Base-by-base conservation (phyloP, 345 rosid genomes). In the Balakata baccata region DNA sequence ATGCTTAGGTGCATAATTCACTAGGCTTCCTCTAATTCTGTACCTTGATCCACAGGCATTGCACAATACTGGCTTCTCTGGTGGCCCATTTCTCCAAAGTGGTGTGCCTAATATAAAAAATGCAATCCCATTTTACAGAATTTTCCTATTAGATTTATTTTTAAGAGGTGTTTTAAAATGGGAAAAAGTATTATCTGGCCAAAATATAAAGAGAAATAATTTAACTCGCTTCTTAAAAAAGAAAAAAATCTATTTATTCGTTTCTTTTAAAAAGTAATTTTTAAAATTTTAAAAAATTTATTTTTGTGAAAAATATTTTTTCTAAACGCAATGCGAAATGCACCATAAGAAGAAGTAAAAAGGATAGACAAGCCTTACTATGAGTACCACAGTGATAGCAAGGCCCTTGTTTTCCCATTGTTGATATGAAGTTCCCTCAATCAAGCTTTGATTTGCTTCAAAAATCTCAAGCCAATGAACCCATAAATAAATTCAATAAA, bases 41-140 rank as follows among this genome's bases (percentile, higher is more conserved):
- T 85, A 86, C 65, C 94, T 83, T 4, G 94, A 90, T 54, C 92
- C 94, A 74, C 94, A 90, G 0, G 92, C 92, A 78, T 89, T 88
- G 86, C 92, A 90, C 68, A 90, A n/a, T 3, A 90, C 89, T 12
- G 90, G 94, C 72, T 88, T 89, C 61, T 81, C 88, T 6, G 74
- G 69, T 25, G 90, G 94, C 49, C 92, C 92, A 63, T 89, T 86
- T 72, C 94, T 23, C 94, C 92, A 89, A 0, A 88, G 79, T 20
- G 89, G 94, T 14, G 94, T 86, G 14, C 81, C 94, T 87, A 81
- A 11, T 50, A 7, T 47, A 6, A 17, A 0, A 29, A 47, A 3
- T 1, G 34, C 34, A 29, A 29, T 2, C 34, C 34, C 34, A 29
- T 29, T 29, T n/a, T n/a, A n/a, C n/a, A n/a, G n/a, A n/a, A n/a